Conservation (phyloP, 2,329 filamentous ascomycete species). For the Clarireedia homoeocarpa region DNA sequence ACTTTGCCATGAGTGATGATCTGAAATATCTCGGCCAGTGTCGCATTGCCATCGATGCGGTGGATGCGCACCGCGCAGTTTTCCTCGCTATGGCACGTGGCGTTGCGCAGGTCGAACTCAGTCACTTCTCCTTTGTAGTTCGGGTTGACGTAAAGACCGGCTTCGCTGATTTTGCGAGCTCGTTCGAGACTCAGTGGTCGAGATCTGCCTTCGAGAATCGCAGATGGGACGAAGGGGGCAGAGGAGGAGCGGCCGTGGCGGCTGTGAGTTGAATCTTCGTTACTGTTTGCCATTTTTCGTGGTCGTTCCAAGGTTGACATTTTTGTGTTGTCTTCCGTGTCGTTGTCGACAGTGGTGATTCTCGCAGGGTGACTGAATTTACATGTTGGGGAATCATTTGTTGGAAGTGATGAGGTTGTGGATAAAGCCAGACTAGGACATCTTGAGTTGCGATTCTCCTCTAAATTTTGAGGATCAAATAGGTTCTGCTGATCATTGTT, state of each 20-base stretch:
- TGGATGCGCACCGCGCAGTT: slow-evolving; percentile 10
- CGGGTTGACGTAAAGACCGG: background rate
- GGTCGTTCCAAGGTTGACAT: too few species aligned
- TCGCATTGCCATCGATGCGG: background rate
- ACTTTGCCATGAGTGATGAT: slow-evolving; percentile 13
- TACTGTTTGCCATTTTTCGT: background rate
- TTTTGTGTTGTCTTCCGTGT: too few species aligned
- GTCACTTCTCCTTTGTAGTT: slow-evolving; percentile 11
- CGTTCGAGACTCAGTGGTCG: background rate
- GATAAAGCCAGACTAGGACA: too few species aligned
- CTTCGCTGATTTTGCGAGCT: background rate
- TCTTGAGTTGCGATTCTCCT: too few species aligned
- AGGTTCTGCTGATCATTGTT: background rate
- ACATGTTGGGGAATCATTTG: too few species aligned
- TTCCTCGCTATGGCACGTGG: background rate
- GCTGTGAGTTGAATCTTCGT: background rate
- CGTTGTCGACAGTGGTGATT: too few species aligned
- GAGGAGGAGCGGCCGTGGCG: background rate
- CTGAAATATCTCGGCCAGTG: slow-evolving; percentile 8
- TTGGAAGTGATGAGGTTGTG: too few species aligned
- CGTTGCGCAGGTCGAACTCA: slow-evolving; percentile 6
- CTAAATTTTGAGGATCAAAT: too few species aligned
- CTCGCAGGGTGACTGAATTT: too few species aligned
- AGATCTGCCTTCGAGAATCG: background rate
- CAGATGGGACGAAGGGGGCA: background rate